Evolutionary conservation across 108 stramenopile species (phyloP).

Genomic region (Licmophora abbreviata): DNA sequence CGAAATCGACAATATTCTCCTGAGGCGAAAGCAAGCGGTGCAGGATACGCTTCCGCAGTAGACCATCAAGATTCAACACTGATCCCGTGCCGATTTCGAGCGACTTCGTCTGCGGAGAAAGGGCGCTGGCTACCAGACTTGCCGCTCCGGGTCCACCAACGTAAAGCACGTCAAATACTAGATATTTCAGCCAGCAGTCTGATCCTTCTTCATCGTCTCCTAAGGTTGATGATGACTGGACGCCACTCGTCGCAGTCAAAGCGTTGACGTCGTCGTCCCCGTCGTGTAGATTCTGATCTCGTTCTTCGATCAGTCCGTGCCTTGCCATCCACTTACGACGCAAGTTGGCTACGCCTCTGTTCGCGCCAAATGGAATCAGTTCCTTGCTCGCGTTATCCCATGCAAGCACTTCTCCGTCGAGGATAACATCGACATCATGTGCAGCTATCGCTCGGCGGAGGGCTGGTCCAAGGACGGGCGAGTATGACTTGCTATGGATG

Average conservation of each 20-base stretch:
- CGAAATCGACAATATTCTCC: conserved; percentile 50
- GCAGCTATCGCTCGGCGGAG: conserved; percentile 52
- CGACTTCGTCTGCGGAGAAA: background rate
- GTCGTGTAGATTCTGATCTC: conserved; percentile 56
- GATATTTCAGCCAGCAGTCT: conserved; percentile 60
- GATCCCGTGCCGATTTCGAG: conserved; percentile 27
- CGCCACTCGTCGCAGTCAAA: conserved; percentile 10
- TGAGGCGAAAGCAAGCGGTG: conserved; percentile 54
- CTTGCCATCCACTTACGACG: conserved; percentile 37
- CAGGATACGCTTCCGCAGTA: conserved; percentile 59
- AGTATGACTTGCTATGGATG: conserved; percentile 59
- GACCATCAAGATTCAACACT: conserved; percentile 46
- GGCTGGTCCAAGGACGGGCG: conserved; percentile 67
- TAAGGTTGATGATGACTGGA: conserved; percentile 3
- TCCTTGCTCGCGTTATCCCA: conserved; percentile 55
- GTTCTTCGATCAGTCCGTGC: conserved; percentile 44
- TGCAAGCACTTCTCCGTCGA: conserved; percentile 79
- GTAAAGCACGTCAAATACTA: conserved; percentile 66
- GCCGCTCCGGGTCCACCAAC: conserved; percentile 57
- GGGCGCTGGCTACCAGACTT: background rate
- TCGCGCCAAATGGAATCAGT: conserved; percentile 66
- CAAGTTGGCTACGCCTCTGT: conserved; percentile 58
- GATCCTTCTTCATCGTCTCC: conserved; percentile 4
- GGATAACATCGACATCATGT: conserved; percentile 61
- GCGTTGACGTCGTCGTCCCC: conserved; percentile 29